These are phyloP conservation scores for Acer campestre DNA, from an alignment of 345 rosid species.

Conservation along the genomic window DNA sequence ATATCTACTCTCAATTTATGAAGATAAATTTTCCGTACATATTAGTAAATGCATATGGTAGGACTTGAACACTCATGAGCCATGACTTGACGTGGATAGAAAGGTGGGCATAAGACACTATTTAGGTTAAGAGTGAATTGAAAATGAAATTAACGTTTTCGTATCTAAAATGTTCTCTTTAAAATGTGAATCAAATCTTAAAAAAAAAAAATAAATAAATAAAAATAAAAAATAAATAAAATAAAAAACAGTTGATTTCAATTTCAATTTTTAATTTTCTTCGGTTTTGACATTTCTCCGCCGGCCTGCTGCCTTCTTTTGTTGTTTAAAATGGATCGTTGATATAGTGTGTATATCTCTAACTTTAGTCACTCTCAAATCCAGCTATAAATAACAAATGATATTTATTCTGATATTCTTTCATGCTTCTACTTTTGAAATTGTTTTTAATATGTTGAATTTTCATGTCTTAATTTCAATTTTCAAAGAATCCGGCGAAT, in stretches of 20 bases:
- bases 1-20: too few relatives aligned
- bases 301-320: neutral
- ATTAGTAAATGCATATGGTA: too few relatives aligned
- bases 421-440: slow-evolving; percentile 18
- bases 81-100: too few relatives aligned
- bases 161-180: neutral
- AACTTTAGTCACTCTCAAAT: neutral
- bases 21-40: too few relatives aligned
- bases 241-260: neutral
- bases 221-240: too few relatives aligned
- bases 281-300: neutral
- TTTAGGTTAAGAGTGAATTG: too few relatives aligned
- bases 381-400: neutral
- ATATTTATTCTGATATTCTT: neutral
- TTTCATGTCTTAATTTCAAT: slow-evolving; percentile 5
- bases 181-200: slow-evolving; percentile 5
- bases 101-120: too few relatives aligned
- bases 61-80: too few relatives aligned
- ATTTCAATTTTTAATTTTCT: too few relatives aligned
- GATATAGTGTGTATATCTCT: too few relatives aligned
- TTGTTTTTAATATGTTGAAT: neutral
- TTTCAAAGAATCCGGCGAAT: slow-evolving; percentile 12
- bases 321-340: neutral
- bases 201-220: too few relatives aligned
- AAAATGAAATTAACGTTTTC: neutral